Base-by-base conservation (phyloP, 2,329 filamentous ascomycete genomes). In the Alternaria solani region DNA sequence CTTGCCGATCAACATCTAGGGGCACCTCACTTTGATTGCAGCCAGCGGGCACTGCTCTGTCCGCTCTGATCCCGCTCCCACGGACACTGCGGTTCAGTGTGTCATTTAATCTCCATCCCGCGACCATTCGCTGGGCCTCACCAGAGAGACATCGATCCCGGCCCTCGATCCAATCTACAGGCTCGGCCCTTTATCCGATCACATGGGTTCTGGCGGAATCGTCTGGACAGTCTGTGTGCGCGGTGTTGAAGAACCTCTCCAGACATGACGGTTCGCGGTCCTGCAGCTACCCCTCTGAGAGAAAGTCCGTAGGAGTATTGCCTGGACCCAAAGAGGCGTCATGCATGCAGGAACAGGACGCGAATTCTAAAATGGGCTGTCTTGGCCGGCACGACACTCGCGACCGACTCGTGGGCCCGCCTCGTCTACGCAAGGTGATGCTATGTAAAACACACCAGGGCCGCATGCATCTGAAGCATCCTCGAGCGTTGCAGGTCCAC, bases 381-480 rank as follows among this genome's bases (percentile, higher is more conserved):
- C 57, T 63, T 64, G 64, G 55, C 65, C 64, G 62, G 36, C 38
- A 59, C 47, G 39, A 59, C 57, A 47, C 41, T 59, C 60, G 53
- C 48, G 48, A 52, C 61, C 62, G 65, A 70, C 57, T 68, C 68
- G 65, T 57, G 63, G 63, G 43, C 58, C 59, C 51, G 58, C 51
- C 53, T 64, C 60, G 59, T 61, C 54, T 57, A 60, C 25, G 61
- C 53, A 57, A 56, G 59, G 46, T 59, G 44, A 49, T 55, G 54
- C 58, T 54, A 55, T 55, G 51, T 66, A 61, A 61, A 68, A 64
- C 65, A 57, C 66, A 64, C 65, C 64, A 66, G 62, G 55, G 54
- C 63, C 57, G 62, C 34, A 59, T 44, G 48, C 57, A 57, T 60
- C 49, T 62, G 57, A 57, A 60, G 64, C 66, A 60, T 48, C 59